Percentiles rank a stretch among this genome's conserved stretches.
Evolutionary conservation across 441 rosid genomes (phyloP).

Genomic region (Gossypium trilobum): DNA sequence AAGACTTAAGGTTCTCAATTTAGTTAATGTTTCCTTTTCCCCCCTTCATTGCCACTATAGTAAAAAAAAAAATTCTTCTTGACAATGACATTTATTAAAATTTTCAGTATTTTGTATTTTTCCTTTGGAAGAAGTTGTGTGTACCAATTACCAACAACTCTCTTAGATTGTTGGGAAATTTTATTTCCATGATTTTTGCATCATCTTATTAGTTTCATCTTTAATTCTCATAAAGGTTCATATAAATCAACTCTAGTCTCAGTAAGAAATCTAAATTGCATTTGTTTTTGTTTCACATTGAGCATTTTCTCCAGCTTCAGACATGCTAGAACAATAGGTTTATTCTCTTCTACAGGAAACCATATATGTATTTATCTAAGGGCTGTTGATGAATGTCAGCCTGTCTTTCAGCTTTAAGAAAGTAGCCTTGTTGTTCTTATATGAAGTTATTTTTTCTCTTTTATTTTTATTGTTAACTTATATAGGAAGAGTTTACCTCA

Average conservation of each 20-base stretch:
- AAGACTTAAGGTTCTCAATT: not conserved
- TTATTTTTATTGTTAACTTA: not conserved
- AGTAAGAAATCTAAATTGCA: not conserved
- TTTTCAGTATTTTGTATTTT: not conserved
- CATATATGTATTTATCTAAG: not conserved
- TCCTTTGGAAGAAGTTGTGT: not conserved
- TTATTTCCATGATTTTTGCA: not conserved
- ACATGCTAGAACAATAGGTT: not conserved
- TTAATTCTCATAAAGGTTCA: not conserved
- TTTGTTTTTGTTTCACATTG: not conserved
- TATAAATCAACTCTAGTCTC: not conserved
- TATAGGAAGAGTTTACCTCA: not conserved
- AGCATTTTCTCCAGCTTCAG: not conserved
- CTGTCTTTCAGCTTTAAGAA: not conserved
- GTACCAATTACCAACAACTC: not conserved
- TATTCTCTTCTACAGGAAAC: not conserved
- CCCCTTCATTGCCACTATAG: not conserved
- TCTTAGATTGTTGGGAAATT: not conserved
- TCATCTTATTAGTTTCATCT: not conserved
- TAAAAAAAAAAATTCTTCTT: not conserved
- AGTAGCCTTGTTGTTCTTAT: not conserved
- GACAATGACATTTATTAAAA: not conserved
- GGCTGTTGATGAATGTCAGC: not conserved
- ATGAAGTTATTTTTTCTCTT: not conserved
- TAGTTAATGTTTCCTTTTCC: not conserved